phyloP scores from a whole-genome alignment of 1,284 basidiomycete genomes.

The Heterobasidion occidentale region DNA sequence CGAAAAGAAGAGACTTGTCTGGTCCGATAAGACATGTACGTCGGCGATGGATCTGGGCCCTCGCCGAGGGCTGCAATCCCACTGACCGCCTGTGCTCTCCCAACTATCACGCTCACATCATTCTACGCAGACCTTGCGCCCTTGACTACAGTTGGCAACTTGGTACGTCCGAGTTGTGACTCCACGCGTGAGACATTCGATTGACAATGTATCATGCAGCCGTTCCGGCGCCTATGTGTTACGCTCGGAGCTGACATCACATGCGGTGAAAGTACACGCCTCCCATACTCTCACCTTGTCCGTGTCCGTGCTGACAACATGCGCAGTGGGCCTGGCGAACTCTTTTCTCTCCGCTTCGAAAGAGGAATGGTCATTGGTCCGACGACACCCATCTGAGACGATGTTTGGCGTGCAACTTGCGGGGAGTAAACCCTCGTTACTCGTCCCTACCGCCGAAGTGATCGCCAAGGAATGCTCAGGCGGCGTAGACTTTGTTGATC shows the following conservation, averaged over 20 bases:
- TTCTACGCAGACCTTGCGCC: slow-evolving; percentile 73
- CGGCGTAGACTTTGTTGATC: slow-evolving; percentile 84
- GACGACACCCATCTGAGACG: slow-evolving; percentile 80
- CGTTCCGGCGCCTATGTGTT: slow-evolving; percentile 87
- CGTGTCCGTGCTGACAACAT: background rate
- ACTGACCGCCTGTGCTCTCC: background rate
- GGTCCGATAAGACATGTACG: slow-evolving; percentile 83
- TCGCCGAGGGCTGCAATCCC: background rate
- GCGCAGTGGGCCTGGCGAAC: slow-evolving; percentile 71
- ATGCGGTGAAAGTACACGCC: slow-evolving; percentile 77
- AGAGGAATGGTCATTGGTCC: slow-evolving; percentile 87
- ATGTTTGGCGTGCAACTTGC: slow-evolving; percentile 91
- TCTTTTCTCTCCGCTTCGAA: slow-evolving; percentile 79
- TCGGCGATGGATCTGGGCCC: slow-evolving; percentile 5
- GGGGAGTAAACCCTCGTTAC: slow-evolving; percentile 67
- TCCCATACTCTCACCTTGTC: background rate
- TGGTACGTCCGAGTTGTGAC: slow-evolving; percentile 43
- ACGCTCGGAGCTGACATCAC: slow-evolving; percentile 91
- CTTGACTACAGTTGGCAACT: slow-evolving; percentile 91
- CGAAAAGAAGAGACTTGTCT: slow-evolving; percentile 86
- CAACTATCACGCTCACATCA: background rate
- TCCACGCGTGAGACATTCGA: background rate
- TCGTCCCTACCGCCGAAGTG: slow-evolving; percentile 83
- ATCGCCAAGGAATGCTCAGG: slow-evolving; percentile 61
- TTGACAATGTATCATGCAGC: slow-evolving; percentile 35